Percentiles rank a stretch among this genome's conserved stretches.
Evolutionary conservation across 202 grass and related monocot genomes (phyloP).

Genomic region (Eragrostis tef): DNA sequence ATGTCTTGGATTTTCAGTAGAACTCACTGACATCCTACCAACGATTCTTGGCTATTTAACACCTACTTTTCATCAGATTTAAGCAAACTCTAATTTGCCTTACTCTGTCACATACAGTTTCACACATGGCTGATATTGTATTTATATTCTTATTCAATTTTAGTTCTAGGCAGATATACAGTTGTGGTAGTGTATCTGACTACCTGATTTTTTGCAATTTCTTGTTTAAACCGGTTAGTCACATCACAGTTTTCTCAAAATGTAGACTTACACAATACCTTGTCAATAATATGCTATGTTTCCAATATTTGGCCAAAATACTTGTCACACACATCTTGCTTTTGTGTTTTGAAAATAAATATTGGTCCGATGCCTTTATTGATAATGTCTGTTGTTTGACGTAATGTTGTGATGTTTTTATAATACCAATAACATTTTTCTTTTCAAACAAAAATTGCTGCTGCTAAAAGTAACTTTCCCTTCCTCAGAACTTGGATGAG

Average conservation of each 20-base stretch:
- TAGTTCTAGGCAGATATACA: neutral
- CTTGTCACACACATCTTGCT: neutral
- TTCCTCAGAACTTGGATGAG: constrained; percentile 76
- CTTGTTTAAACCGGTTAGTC: neutral
- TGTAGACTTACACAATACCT: neutral
- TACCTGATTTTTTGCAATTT: neutral
- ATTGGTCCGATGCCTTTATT: neutral
- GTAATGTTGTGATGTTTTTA: neutral
- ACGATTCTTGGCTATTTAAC: neutral
- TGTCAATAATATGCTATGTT: neutral
- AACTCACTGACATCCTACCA: neutral
- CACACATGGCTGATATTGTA: neutral
- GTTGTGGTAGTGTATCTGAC: neutral
- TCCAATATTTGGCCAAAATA: neutral
- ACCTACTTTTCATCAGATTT: neutral
- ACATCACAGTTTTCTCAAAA: neutral
- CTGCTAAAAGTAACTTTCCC: constrained; percentile 25
- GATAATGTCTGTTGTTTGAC: no score
- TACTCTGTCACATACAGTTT: neutral
- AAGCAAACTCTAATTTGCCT: neutral
- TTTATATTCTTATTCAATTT: neutral
- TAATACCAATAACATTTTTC: neutral
- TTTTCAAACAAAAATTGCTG: neutral
- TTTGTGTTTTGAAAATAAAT: neutral
- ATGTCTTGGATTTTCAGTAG: neutral